A percentile compares a stretch with the other conserved stretches of the same genome.
Evolutionary conservation across 2,329 filamentous ascomycete genomes (phyloP).

Genomic region (Colletotrichum camelliae): DNA sequence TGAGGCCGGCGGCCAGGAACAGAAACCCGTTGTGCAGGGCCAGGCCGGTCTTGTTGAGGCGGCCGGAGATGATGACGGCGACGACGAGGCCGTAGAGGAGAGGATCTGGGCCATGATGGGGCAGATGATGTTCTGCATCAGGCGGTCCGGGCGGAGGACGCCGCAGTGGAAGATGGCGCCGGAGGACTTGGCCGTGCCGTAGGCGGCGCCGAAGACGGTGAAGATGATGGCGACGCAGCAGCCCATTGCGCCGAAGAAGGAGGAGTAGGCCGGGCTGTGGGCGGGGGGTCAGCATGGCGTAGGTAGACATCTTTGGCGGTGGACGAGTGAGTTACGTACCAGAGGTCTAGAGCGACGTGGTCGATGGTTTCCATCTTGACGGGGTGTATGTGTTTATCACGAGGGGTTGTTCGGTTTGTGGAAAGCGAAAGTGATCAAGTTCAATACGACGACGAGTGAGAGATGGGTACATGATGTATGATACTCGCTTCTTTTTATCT

Average conservation of each 20-base stretch:
- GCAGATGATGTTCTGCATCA: constrained; percentile 51
- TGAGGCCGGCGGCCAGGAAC: constrained; percentile 48
- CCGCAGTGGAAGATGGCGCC: constrained; percentile 49
- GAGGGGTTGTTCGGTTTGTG: background rate
- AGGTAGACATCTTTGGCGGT: background rate
- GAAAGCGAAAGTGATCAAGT: background rate
- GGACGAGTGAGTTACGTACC: constrained; percentile 29
- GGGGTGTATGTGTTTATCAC: background rate
- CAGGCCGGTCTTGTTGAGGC: constrained; percentile 42
- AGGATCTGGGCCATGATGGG: constrained; percentile 54
- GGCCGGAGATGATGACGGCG: constrained; percentile 48
- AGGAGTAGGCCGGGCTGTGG: constrained; percentile 48
- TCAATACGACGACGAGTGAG: background rate
- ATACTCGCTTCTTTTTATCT: background rate
- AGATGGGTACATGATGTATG: background rate
- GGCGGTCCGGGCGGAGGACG: constrained; percentile 37
- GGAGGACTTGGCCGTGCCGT: constrained; percentile 48
- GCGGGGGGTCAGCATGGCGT: background rate
- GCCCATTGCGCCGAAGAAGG: constrained; percentile 48
- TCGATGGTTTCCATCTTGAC: constrained; percentile 32
- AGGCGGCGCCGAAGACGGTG: constrained; percentile 54
- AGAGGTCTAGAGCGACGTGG: constrained; percentile 38
- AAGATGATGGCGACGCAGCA: constrained; percentile 53
- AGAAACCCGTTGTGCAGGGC: constrained; percentile 48
- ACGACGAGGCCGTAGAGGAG: constrained; percentile 51